A percentile compares a stretch with the other conserved stretches of the same genome.
These are phyloP conservation scores for Colletotrichum lupini DNA, from an alignment of 2,329 filamentous ascomycete species.

Conservation along the genomic window DNA sequence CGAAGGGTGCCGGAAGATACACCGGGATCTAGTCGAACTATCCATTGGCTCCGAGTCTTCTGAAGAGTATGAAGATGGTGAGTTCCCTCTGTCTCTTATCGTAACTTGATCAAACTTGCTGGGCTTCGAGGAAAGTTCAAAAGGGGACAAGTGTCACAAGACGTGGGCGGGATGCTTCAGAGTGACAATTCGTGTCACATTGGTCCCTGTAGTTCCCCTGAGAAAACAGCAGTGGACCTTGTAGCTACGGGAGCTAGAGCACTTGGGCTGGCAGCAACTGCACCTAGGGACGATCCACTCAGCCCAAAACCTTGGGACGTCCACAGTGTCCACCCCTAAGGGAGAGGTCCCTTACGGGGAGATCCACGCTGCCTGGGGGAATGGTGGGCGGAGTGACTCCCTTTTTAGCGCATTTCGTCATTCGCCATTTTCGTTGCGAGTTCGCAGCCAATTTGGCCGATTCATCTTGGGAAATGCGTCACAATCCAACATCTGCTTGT, in stretches of 20 bases:
- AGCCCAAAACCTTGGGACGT: conserved; percentile 7
- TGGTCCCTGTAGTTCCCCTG: conserved; percentile 10
- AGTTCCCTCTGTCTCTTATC: not conserved
- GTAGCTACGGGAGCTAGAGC: conserved; percentile 21
- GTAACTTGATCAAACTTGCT: not conserved
- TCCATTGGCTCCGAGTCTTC: conserved; percentile 18
- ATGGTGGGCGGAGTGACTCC: not conserved
- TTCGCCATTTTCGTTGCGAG: conserved; percentile 31
- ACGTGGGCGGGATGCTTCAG: not conserved
- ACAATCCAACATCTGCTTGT: not conserved
- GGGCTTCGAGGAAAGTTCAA: not conserved
- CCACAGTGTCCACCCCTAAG: not conserved
- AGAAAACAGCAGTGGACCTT: conserved; percentile 24
- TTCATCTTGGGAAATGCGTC: conserved; percentile 16
- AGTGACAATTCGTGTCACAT: not conserved
- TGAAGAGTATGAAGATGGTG: conserved; percentile 32
- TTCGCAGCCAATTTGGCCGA: conserved; percentile 4
- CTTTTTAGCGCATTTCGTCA: conserved; percentile 36
- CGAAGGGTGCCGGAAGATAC: conserved; percentile 33
- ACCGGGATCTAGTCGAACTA: conserved; percentile 22
- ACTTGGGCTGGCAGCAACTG: not conserved
- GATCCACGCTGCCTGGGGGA: conserved; percentile 13
- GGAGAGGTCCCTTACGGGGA: conserved; percentile 6
- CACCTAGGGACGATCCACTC: conserved; percentile 19
- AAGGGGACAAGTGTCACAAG: not conserved